Evolutionary conservation across 305 asterid genomes (phyloP), one percentile per base, ranked within the genome.

Genomic region (Rubia balearica): DNA sequence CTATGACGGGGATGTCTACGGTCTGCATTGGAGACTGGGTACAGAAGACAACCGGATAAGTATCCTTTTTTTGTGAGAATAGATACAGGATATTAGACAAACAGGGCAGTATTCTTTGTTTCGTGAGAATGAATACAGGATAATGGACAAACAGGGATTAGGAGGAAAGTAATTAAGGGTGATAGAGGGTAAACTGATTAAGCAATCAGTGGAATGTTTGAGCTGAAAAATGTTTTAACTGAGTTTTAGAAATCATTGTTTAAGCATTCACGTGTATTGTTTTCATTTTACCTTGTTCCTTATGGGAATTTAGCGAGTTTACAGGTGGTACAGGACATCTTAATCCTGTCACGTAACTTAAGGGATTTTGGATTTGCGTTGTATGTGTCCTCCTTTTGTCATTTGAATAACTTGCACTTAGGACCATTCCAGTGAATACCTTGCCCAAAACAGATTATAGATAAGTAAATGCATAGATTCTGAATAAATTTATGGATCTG

Each of bases 351-450:
- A 66, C 70, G 12, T 65, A 19, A 24, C 30, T 49, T 40, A 24
- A 68, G 49, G 55, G 42, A 8, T 68, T 43, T 51, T 68, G 33
- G 30, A n/a, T 68, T 51, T 68, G 33, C 33, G 13, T 68, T 16
- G 5, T 40, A 21, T 12, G 8, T 70, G 55, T 38, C 14, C 41
- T 56, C 11, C 21, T 41, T 16, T 3, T 62, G 22, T 36, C 22
- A 16, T 14, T 7, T 55, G 60, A 55, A 55, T 17, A 55, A n/a
- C 5, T n/a, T 55, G 24, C 60, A 55, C 9, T 5, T 55, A n/a
- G 27, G 24, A 3, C 27, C 11, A 6, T 8, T 55, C 61, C 16
- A 1, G 27, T 19, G 41, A n/a, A 40, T 33, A 30, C 63, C 9
- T 30, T 70, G 68, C 63, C 21, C 22, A 14, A 38, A 22, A 61